phyloP scores from a whole-genome alignment of 495 filamentous ascomycete genomes.

The Penicillium canariense region DNA sequence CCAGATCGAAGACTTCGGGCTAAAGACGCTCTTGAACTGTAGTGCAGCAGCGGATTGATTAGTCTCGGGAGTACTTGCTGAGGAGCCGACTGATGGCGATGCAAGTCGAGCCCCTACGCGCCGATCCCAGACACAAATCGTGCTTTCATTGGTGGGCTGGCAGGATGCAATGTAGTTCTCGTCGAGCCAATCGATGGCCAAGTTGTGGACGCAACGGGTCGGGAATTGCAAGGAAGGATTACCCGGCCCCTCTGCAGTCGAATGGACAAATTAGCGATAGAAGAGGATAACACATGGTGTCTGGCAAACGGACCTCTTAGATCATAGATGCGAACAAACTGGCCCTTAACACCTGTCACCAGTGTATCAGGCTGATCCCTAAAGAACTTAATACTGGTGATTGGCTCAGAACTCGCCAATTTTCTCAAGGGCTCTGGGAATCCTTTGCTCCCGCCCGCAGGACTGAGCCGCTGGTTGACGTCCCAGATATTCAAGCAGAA shows the following conservation, averaged over 20 bases:
- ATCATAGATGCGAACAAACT: constrained; percentile 86
- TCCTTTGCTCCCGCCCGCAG: constrained; percentile 35
- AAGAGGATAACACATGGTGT: neutral
- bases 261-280: constrained; percentile 6
- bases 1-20: constrained; percentile 60
- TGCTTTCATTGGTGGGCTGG: constrained; percentile 62
- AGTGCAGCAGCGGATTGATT: constrained; percentile 54
- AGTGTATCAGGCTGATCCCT: constrained; percentile 78
- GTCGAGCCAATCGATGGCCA: constrained; percentile 85
- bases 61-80: constrained; percentile 31
- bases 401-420: constrained; percentile 78
- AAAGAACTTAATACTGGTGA: constrained; percentile 91
- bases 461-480: constrained; percentile 61
- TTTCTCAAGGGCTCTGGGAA: constrained; percentile 63
- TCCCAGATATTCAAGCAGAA: constrained; percentile 94
- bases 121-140: constrained; percentile 85
- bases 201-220: constrained; percentile 83
- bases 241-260: constrained; percentile 44
- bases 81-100: constrained; percentile 36
- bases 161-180: constrained; percentile 94
- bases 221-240: constrained; percentile 62
- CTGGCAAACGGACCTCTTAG: constrained; percentile 63
- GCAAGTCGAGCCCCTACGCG: constrained; percentile 58
- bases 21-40: constrained; percentile 63
- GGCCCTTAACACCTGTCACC: constrained; percentile 79